Base-by-base conservation (phyloP, 2,329 filamentous ascomycete genomes). In the Diaporthe nobilis region DNA sequence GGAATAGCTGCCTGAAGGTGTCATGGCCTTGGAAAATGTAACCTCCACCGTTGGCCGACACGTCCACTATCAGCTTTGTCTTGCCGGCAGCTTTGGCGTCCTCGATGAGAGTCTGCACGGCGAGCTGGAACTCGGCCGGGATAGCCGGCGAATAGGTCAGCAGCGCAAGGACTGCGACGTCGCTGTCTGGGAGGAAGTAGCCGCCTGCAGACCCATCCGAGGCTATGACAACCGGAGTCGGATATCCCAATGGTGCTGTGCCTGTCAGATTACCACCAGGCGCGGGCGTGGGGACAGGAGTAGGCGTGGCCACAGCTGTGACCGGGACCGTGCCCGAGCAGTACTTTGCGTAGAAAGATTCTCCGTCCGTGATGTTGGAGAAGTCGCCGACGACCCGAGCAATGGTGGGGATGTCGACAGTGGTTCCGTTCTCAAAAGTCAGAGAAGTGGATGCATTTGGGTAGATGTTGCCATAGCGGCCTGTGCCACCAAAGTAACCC, bases 21-120 rank as follows among this genome's bases (percentile, higher is more conserved):
- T 90, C 89, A 78, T 90, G 89, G 17, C 87, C 89, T 49, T 88
- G 85, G 57, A 90, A 83, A 60, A 91, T 88, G 17, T 85, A 87
- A 12, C 90, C 89, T 49, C 89, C 89, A 2, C 86, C 88, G 74
- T 91, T 91, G n/a, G 87, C 87, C 4, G 85, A 86, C 7, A 91
- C 83, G 77, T 91, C 90, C 39, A 91, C 84, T 44, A 91, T 86
- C 0, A 91, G 84, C 80, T 90, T 90, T 75, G 84, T 90, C 83
- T 90, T 90, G 51, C 87, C 88, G 7, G 84, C 86, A 39, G 85
- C 82, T 67, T 86, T 86, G 42, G 81, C 80, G 5, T 77, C 77
- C 15, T 79, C 80, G 57, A 83, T 82, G 78, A 84, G 83, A 34
- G 80, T 78, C 74, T 84, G 79, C 2, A 82, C 82, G 13, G 81